Base-by-base conservation (phyloP, 2,329 filamentous ascomycete species). In the Ophiostoma sp. region DNA sequence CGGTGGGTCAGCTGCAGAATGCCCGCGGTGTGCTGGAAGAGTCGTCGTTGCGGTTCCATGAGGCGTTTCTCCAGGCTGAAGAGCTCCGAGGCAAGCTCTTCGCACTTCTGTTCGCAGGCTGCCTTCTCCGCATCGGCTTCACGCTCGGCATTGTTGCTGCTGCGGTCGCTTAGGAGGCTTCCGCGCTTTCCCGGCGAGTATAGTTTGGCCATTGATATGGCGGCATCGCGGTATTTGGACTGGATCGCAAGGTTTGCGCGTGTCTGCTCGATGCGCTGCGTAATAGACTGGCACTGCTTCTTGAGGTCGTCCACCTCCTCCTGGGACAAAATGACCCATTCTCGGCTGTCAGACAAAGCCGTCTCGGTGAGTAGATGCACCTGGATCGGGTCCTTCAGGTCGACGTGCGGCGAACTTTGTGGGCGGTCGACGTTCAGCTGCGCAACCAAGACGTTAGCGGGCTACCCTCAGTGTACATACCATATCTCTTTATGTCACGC, bases 291-390 rank as follows among this genome's bases (percentile, higher is more conserved):
- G 71, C 89, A 86, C 80, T 97, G 92, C 77, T 93, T 96, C 83
- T 98, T 99, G 74, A 98, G 80, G 64, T 87, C 85, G 72, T 98
- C 95, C 42, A 97, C 89, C 78, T 98, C 93, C 76, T 97, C 93
- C 73, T 94, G 91, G 0, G 93, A 92, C 70, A 99, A 77, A 38
- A 99, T 88, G 75, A 94, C 89, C 77, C 89, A 99, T 73, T 88
- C 82, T 75, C 88, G 89, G 80, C 93, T 96, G 79, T 99, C 95
- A 70, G 89, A 86, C 70, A 99, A 86, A 27, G 95, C 95, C 27
- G 92, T 98, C 80, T 98, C 94, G 71, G 95, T 93, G 69, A 99
- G 85, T 64, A 99, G 81, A 77, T 98, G 96, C 76, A 97, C 88
- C 74, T 93, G 90, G 62, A 99, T 90, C 70, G 83, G 85, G 77